Evolutionary conservation across 768 basidiomycete species (phyloP).

Genomic region (Phlebiopsis flavidoalba): DNA sequence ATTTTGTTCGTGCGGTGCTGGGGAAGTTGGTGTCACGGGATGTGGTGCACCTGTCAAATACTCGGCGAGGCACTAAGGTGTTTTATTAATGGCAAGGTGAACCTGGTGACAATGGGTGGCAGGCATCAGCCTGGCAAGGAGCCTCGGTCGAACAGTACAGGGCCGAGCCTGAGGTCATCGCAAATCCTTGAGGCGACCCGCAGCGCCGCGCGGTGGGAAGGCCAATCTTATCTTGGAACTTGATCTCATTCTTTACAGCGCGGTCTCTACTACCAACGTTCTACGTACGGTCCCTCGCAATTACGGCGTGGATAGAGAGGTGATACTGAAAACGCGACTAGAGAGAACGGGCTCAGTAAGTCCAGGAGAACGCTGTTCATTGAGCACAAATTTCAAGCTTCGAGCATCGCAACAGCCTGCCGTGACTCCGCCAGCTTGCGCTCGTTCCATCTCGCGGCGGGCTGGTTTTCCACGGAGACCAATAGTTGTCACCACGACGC

Average conservation of each 20-base stretch:
- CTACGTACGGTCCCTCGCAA: too few species aligned
- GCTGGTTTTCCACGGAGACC: slow-evolving; percentile 56
- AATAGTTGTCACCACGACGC: slow-evolving; percentile 37
- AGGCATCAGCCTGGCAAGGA: background rate
- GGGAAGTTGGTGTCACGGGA: background rate
- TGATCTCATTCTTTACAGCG: background rate
- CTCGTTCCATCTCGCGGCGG: slow-evolving; percentile 59
- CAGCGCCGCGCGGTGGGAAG: background rate
- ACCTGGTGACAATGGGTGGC: too few species aligned
- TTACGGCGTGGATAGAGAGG: background rate
- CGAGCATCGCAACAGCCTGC: background rate
- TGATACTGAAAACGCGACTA: too few species aligned
- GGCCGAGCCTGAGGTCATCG: background rate
- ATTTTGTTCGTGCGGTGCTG: slow-evolving; percentile 20
- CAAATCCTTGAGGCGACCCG: background rate
- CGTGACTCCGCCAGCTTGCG: background rate
- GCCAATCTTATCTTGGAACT: slow-evolving; percentile 1
- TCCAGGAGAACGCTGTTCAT: too few species aligned
- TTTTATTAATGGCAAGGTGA: background rate
- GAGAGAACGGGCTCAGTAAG: too few species aligned
- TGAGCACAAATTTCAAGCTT: too few species aligned
- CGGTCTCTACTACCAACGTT: background rate
- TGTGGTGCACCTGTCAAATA: background rate
- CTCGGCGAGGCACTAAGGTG: background rate
- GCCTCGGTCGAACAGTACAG: too few species aligned